Evolutionary conservation across 1,284 basidiomycete genomes (phyloP), one percentile per base, ranked within the genome.

Genomic region (Phellinidium pouzarii): DNA sequence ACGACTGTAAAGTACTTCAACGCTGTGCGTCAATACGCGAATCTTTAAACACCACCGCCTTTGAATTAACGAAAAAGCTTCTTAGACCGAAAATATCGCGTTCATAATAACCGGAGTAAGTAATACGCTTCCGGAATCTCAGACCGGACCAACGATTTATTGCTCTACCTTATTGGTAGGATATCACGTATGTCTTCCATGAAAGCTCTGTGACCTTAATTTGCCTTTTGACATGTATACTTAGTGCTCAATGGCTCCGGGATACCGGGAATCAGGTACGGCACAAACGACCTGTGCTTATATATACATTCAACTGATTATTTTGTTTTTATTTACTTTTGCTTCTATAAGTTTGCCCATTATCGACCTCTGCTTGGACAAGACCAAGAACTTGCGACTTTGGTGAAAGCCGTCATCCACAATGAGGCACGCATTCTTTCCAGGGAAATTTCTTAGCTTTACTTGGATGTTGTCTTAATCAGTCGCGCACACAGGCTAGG

Each of bases 1-100:
- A 87, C 84, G 1, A 87, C 86, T 5, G 78, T 88, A 47, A 82
- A 77, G 64, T 88, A 87, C 60, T 87, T 80, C 64, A 79, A 73
- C 62, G 60, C 73, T 61, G 82, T 79, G 61, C 38, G 70, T n/a
- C n/a, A n/a, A n/a, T 59, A 9, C 40, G 29, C 56, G 52, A 36
- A 50, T 52, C 56, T 22, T 27, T 41, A 34, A 14, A 55, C 26
- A 9, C 8, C 34, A 9, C 41, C n/a, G 49, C 25, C 42, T 20
- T 22, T 42, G 34, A 46, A 23, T 37, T 48, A 31, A 43, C 25
- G 44, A 7, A 52, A 43, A 71, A 2, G n/a, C n/a, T 22, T n/a
- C 8, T 9, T 48, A 74, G 83, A 71, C 71, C 1, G 73, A 84
- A 60, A 85, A 87, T 60, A 60, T 87, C 29, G 86, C 85, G 0